A percentile compares a stretch with the other conserved stretches of the same genome.
These are phyloP conservation scores for Aphanomyces euteiches DNA, from an alignment of 352 stramenopile genomes.

Conservation along the genomic window DNA sequence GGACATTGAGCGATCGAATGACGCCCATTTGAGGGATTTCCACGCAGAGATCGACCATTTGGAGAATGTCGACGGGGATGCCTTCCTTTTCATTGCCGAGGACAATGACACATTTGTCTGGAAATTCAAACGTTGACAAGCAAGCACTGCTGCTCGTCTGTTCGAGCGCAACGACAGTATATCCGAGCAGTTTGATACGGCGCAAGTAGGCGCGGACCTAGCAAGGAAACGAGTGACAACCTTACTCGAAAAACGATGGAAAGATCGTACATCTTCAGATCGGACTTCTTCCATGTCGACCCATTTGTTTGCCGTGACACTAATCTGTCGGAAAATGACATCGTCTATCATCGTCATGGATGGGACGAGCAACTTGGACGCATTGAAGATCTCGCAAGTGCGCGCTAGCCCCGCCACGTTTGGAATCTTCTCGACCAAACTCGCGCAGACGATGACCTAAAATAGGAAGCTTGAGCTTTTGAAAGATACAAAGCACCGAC, in stretches of 20 bases:
- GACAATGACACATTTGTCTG: slow-evolving; percentile 89
- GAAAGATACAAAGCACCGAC: background rate
- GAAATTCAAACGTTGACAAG: slow-evolving; percentile 80
- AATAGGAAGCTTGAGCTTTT: background rate
- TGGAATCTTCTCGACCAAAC: slow-evolving; percentile 92
- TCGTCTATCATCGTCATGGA: slow-evolving; percentile 83
- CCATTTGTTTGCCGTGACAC: slow-evolving; percentile 92
- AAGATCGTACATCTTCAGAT: slow-evolving; percentile 40
- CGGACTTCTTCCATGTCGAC: slow-evolving; percentile 91
- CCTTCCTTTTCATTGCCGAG: slow-evolving; percentile 96
- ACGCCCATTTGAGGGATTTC: slow-evolving; percentile 98
- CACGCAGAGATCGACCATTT: slow-evolving; percentile 94
- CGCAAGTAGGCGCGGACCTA: slow-evolving; percentile 41
- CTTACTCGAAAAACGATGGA: slow-evolving; percentile 39
- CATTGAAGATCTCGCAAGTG: slow-evolving; percentile 95
- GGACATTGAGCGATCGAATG: slow-evolving; percentile 96
- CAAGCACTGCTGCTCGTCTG: slow-evolving; percentile 91
- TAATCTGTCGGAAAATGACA: slow-evolving; percentile 87
- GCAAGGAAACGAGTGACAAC: background rate
- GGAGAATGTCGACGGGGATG: slow-evolving; percentile 92
- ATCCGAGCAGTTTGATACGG: slow-evolving; percentile 84
- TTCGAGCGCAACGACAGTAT: slow-evolving; percentile 91
- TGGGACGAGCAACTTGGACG: slow-evolving; percentile 84
- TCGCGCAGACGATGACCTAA: slow-evolving; percentile 70
- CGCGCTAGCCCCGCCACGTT: slow-evolving; percentile 92